Evolutionary conservation across 148 eudicot genomes (phyloP).

Genomic region (Rhododendron ferrugineum): DNA sequence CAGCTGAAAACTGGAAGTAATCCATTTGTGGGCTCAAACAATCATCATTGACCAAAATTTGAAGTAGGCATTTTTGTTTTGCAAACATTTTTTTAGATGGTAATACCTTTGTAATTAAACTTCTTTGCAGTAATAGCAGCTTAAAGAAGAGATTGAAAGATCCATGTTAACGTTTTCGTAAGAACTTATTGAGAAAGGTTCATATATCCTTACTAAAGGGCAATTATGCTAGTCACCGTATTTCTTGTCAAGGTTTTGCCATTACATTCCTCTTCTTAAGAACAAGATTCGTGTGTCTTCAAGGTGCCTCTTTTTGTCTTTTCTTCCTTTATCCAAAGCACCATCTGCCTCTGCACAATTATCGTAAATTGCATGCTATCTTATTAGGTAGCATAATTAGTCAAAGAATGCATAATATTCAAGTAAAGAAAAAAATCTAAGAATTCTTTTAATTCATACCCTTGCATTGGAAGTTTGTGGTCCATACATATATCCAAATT

Average conservation of each 20-base stretch:
- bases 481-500: no score
- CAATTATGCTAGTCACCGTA: neutral
- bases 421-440: no score
- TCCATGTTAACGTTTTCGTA: no score
- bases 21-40: no score
- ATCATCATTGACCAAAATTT: no score
- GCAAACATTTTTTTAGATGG: no score
- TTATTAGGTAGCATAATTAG: neutral
- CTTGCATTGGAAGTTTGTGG: no score
- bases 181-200: neutral
- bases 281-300: constrained; percentile 83
- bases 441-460: no score
- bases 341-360: constrained; percentile 85
- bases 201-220: neutral
- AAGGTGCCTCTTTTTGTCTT: constrained; percentile 95
- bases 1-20: no score
- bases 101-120: neutral
- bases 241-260: neutral
- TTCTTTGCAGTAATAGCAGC: neutral
- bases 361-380: neutral
- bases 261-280: constrained; percentile 81
- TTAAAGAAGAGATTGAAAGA: neutral
- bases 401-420: no score
- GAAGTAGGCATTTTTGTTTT: no score
- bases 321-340: constrained; percentile 96